Base-by-base conservation (phyloP, 116 monocot genomes). In the Iris pallida region DNA sequence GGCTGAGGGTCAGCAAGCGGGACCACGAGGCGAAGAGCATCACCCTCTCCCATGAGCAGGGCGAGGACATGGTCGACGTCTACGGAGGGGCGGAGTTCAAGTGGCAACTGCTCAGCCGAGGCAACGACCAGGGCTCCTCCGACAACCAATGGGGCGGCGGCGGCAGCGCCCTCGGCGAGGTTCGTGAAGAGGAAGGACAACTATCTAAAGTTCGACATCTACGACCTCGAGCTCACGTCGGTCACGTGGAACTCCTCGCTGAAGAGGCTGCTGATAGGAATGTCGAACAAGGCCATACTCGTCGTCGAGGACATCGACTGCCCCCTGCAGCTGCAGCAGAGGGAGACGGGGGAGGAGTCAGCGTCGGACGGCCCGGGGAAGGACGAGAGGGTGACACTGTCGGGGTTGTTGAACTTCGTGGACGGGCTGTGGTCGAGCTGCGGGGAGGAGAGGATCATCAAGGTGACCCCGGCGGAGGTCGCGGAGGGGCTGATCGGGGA, bases 361-460 rank as follows among this genome's bases (percentile, higher is more conserved):
- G 4, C 9, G 4, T 67, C 82, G 17, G 49, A 62, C 48, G 61
- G 47, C 3, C 20, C 77, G 47, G 45, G 82, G 47, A 16, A 74
- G 5, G 60, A 56, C 1, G 53, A 69, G 7, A 72, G 74, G 53
- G 75, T 90, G 18, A 90, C 90, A 0, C 80, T 90, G 2, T 90
- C 90, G 2, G 90, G 85, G 8, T 52, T 85, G 45, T 73, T 90
- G 52, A 90, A 90, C 71, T 80, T 80, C 11, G 42, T 77, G 0
- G 77, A 83, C 42, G 83, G 87, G 0, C 57, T 83, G 8, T 78
- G 87, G 80, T 82, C 83, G 52, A 72, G 76, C 5, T 79, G 68
- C 6, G 84, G 81, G 5, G 88, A 81, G 20, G 84, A 88, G 74
- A 42, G 81, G 12, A 71, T 88, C 57, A 84, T 88, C 16, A n/a